These are phyloP conservation scores for Plasmodium blacklocki DNA, from an alignment of 169 alveolate genomes.

Conservation along the genomic window DNA sequence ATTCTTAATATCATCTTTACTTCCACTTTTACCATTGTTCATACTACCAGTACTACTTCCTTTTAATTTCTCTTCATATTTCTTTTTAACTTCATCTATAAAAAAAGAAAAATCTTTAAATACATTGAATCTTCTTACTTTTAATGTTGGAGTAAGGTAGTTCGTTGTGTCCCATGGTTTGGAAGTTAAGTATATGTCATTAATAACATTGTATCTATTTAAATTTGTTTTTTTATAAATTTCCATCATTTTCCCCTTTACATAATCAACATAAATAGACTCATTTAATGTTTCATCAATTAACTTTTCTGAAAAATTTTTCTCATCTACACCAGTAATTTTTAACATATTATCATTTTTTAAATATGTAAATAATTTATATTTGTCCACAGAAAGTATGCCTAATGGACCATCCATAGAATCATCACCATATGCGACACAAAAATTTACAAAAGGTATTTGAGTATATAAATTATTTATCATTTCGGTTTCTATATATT, in stretches of 20 bases:
- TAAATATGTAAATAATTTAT: not conserved
- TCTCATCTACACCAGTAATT: not conserved
- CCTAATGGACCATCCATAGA: constrained; percentile 61
- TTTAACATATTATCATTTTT: constrained; percentile 14
- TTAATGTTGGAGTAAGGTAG: constrained; percentile 54
- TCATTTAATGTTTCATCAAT: constrained; percentile 6
- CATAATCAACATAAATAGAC: constrained; percentile 23
- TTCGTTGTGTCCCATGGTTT: constrained; percentile 42
- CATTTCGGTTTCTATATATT: constrained; percentile 88
- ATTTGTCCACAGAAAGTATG: constrained; percentile 25
- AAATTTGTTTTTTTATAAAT: constrained; percentile 28
- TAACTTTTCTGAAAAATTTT: not conserved
- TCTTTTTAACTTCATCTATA: constrained; percentile 7
- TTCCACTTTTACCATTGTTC: too few relatives aligned
- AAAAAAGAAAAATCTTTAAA: constrained; percentile 26
- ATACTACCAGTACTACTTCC: too few relatives aligned
- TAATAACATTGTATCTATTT: constrained; percentile 20
- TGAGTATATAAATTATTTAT: constrained; percentile 40
- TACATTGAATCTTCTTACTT: constrained; percentile 26
- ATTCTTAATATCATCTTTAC: too few relatives aligned
- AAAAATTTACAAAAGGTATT: constrained; percentile 13
- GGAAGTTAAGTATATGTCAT: constrained; percentile 22
- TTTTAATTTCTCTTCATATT: too few relatives aligned
- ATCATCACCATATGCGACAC: constrained; percentile 74
- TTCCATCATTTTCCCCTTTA: constrained; percentile 31